Evolutionary conservation across 192 early-diverging fungal species (phyloP).

Genomic region (Linnemannia schmuckeri): DNA sequence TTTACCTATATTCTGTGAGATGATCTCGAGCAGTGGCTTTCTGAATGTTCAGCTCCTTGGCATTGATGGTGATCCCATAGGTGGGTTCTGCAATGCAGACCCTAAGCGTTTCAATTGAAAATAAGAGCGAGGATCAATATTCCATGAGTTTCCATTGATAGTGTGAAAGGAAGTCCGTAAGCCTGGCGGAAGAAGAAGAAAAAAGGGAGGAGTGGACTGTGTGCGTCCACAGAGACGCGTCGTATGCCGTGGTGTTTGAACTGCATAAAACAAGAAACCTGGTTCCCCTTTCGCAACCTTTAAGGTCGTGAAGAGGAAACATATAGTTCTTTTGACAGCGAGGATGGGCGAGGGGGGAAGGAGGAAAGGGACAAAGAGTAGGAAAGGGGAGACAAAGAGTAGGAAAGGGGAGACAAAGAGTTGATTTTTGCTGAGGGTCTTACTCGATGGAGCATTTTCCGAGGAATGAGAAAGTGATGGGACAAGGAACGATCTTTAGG

Average conservation of each 20-base stretch:
- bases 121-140: not conserved
- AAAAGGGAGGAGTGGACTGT: not conserved
- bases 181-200: not conserved
- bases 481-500: slow-evolving; percentile 75
- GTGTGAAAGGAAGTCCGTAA: too few species aligned
- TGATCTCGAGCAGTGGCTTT: slow-evolving; percentile 43
- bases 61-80: slow-evolving; percentile 65
- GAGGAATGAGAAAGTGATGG: slow-evolving; percentile 76
- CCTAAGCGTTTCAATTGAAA: slow-evolving; percentile 8
- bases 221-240: not conserved
- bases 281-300: not conserved
- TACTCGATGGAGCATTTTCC: slow-evolving; percentile 78
- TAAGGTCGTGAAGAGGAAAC: not conserved
- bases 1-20: slow-evolving; percentile 41
- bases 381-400: too few species aligned
- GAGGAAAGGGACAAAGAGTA: not conserved
- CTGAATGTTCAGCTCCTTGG: slow-evolving; percentile 72
- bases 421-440: not conserved
- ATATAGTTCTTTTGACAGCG: not conserved
- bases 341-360: not conserved
- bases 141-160: not conserved
- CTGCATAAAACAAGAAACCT: not conserved
- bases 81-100: slow-evolving; percentile 67
- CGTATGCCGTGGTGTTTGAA: not conserved
- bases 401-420: not conserved